Conservation (phyloP, 2,329 filamentous ascomycete genomes). For the Alternaria tenuissima region DNA sequence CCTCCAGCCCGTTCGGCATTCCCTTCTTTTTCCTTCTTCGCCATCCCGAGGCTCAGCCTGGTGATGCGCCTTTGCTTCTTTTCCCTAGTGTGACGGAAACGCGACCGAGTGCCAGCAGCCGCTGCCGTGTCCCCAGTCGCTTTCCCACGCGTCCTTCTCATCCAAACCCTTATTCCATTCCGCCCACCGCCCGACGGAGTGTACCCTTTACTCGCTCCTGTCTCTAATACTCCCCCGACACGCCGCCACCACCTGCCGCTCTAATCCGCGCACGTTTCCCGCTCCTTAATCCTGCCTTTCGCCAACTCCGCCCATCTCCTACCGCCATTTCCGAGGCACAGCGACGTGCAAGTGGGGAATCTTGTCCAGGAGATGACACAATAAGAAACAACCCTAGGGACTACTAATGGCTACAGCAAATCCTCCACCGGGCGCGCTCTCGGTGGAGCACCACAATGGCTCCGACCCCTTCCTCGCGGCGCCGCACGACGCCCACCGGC, state of each 20-base stretch:
- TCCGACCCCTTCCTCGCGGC: slow-evolving; percentile 57
- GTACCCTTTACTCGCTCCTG: slow-evolving; percentile 25
- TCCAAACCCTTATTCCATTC: slow-evolving; percentile 32
- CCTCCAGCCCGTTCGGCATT: slow-evolving; percentile 36
- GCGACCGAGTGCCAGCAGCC: slow-evolving; percentile 37
- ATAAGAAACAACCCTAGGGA: slow-evolving; percentile 26
- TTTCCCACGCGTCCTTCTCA: slow-evolving; percentile 33
- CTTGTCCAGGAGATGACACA: slow-evolving; percentile 38
- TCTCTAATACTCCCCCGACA: slow-evolving; percentile 14
- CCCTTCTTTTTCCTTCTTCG: slow-evolving; percentile 37
- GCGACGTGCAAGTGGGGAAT: slow-evolving; percentile 4
- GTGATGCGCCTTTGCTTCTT: slow-evolving; percentile 38
- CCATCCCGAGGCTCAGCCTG: slow-evolving; percentile 43
- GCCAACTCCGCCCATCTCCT: slow-evolving; percentile 4
- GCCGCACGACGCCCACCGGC: slow-evolving; percentile 53
- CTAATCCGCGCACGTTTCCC: slow-evolving; percentile 5
- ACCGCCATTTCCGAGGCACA: slow-evolving; percentile 4
- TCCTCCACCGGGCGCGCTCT: slow-evolving; percentile 51
- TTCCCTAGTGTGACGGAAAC: slow-evolving; percentile 37
- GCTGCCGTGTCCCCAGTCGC: slow-evolving; percentile 29
- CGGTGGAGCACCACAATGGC: slow-evolving; percentile 48
- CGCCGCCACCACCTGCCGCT: slow-evolving; percentile 1
- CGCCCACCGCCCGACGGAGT: slow-evolving; percentile 25
- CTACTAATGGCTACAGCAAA: slow-evolving; percentile 55
- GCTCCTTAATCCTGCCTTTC: slow-evolving; percentile 12